Conservation (phyloP, 108 stramenopile species). For the Aurantiochytrium sp. region DNA sequence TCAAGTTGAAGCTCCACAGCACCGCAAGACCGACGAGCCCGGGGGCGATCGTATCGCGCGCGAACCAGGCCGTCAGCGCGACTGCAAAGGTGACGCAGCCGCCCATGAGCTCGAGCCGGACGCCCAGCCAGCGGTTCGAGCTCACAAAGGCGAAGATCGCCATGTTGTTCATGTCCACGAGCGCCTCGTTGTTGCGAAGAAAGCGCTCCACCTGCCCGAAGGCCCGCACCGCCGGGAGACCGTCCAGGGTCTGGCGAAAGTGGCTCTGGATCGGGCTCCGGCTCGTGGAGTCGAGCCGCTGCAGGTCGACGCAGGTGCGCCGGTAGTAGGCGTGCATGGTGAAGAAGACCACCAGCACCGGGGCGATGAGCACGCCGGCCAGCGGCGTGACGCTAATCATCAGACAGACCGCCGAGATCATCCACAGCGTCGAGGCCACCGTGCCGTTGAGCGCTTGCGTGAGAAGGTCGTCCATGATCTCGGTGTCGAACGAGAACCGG, state of each 20-base stretch:
- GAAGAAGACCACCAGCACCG: slow-evolving; percentile 35
- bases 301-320: slow-evolving; percentile 50
- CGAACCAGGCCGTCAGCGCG: slow-evolving; percentile 61
- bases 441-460: not conserved
- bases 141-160: not conserved
- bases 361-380: slow-evolving; percentile 2
- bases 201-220: slow-evolving; percentile 38
- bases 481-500: slow-evolving; percentile 84
- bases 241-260: slow-evolving; percentile 56
- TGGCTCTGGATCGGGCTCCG: slow-evolving; percentile 51
- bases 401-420: not conserved
- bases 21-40: slow-evolving; percentile 74
- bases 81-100: slow-evolving; percentile 64
- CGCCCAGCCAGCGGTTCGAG: slow-evolving; percentile 65
- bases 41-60: slow-evolving; percentile 54
- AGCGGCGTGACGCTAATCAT: slow-evolving; percentile 37
- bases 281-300: slow-evolving; percentile 48
- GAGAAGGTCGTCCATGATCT: slow-evolving; percentile 56
- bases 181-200: not conserved
- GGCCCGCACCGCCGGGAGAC: slow-evolving; percentile 52
- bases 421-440: slow-evolving; percentile 27
- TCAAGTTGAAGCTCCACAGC: slow-evolving; percentile 33
- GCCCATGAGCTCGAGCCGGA: slow-evolving; percentile 74
- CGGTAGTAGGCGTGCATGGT: slow-evolving; percentile 40
- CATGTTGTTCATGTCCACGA: not conserved